phyloP scores from a whole-genome alignment of 106 monocot species.

The Ottelia alismoides region DNA sequence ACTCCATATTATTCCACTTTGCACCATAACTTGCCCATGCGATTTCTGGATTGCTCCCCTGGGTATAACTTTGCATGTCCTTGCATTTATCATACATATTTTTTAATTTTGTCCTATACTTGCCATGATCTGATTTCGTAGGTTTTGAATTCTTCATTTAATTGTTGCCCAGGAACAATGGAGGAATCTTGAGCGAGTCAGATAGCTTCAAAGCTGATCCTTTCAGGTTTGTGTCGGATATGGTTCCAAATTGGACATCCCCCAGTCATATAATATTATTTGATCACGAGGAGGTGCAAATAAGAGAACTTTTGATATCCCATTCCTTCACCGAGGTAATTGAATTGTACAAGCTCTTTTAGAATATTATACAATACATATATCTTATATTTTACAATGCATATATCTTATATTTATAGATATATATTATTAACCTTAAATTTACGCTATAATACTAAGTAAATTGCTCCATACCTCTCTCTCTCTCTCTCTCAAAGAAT shows the following conservation, averaged over 20 bases:
- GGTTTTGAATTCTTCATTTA: too few relatives aligned
- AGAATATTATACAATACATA: too few relatives aligned
- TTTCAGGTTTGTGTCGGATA: constrained; percentile 27
- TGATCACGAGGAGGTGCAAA: constrained; percentile 58
- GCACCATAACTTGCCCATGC: constrained; percentile 67
- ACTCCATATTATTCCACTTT: constrained; percentile 92
- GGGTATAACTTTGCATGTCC: constrained; percentile 21
- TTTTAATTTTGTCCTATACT: background rate
- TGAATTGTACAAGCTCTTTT: too few relatives aligned
- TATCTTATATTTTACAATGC: too few relatives aligned
- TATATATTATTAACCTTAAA: too few relatives aligned
- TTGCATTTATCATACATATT: background rate
- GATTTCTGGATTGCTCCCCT: constrained; percentile 75
- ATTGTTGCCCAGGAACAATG: too few relatives aligned
- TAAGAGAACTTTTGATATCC: too few relatives aligned
- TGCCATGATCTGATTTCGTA: constrained; percentile 18
- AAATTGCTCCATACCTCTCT: too few relatives aligned
- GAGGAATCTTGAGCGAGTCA: constrained; percentile 53
- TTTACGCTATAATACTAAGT: too few relatives aligned
- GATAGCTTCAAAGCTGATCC: constrained; percentile 63
- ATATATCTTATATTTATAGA: too few relatives aligned
- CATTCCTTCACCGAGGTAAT: too few relatives aligned
- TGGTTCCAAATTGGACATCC: constrained; percentile 29
- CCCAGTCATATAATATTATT: constrained; percentile 77
- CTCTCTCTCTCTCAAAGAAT: too few relatives aligned